A percentile compares a stretch with the other conserved stretches of the same genome.
phyloP scores from a whole-genome alignment of 2,329 filamentous ascomycete genomes.

The Cryphonectria parasitica region DNA sequence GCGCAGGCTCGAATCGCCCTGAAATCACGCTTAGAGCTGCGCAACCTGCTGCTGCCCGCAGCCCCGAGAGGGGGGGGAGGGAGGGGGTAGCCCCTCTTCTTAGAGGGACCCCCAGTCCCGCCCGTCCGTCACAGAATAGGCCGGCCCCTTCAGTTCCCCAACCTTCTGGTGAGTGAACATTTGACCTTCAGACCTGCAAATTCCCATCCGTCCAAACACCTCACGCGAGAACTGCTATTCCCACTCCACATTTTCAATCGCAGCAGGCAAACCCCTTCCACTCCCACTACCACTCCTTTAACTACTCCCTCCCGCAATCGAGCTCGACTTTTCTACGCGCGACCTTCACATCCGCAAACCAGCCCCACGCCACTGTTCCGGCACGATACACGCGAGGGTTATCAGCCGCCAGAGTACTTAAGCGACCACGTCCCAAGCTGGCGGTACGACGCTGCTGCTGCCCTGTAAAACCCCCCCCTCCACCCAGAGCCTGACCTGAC shows the following conservation, averaged over 20 bases:
- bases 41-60: conserved; percentile 1
- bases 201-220: neutral
- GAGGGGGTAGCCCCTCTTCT: neutral
- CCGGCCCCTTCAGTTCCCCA: neutral
- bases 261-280: neutral
- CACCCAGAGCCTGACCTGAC: neutral
- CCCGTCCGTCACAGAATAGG: neutral
- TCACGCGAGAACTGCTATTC: neutral
- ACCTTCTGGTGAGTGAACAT: neutral
- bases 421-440: neutral
- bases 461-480: neutral
- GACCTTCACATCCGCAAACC: neutral
- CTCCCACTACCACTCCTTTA: too few relatives aligned
- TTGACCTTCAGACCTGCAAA: neutral
- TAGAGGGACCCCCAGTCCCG: neutral
- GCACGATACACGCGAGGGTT: neutral
- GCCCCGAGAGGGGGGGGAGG: neutral
- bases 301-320: neutral
- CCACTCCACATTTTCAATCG: neutral
- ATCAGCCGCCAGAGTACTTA: neutral
- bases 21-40: neutral
- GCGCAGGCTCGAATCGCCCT: neutral
- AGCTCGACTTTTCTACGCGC: neutral
- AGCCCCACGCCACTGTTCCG: neutral
- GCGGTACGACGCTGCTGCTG: neutral